Evolutionary conservation across 1,139 yeast genomes (phyloP), one percentile per base, ranked within the genome.

Genomic region (Diutina sp.): DNA sequence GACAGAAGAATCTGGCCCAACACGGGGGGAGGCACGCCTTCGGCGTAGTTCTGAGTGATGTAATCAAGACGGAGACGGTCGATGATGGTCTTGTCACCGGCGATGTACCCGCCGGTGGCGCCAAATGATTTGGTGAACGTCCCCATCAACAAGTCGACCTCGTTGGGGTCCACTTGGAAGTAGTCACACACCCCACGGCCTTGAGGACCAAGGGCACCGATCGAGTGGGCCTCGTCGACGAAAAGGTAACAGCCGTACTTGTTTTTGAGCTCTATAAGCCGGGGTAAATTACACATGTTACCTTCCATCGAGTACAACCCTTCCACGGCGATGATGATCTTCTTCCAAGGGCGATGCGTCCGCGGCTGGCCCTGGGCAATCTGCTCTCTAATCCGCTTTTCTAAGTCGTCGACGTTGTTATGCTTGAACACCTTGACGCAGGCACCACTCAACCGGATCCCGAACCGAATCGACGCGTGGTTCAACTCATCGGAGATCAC

Each of bases 301-400:
- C 99, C 99, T 72, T 93, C 99, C 99, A 93, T 93, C 21, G 97
- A 89, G 68, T 89, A 93, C 62, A 93, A 78, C 56, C 99, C 99
- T 75, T 93, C 99, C 54, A 93, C 95, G 57, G 95, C 95, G 63
- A 93, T 82, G 61, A 95, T 72, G 60, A 93, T 93, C 71, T 93
- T 95, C 64, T 85, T 85, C 99, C 99, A 93, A 5, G 99, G 99
- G 62, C 98, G 87, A 69, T 91, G 97, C 25, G 95, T 84, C 68
- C 90, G 87, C 57, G 98, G 95, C 74, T 93, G 99, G 59, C 99
- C 99, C 69, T 90, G 95, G 25, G 96, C 85, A 64, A 93, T 95
- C 64, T 89, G 89, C 63, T 89, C 93, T 65, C 97, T 81, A 47
- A 93, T 72, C 58, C 91, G 72, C 61, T 81, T 80, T 70, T 95